A percentile compares a stretch with the other conserved stretches of the same genome.
phyloP scores from a whole-genome alignment of 2,329 filamentous ascomycete species.

The Calonectria pauciramosa region DNA sequence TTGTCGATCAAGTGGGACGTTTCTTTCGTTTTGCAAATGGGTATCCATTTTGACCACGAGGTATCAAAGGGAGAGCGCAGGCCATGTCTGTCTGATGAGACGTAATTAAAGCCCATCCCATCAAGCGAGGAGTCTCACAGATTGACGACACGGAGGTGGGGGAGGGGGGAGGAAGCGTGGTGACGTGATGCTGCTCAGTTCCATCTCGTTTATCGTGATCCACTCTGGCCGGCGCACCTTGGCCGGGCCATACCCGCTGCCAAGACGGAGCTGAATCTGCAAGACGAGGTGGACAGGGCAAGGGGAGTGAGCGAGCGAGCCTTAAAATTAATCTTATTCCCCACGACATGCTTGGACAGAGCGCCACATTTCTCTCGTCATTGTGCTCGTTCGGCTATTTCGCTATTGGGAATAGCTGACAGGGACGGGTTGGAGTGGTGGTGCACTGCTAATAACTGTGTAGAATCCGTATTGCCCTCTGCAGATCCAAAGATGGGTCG shows the following conservation, averaged over 20 bases:
- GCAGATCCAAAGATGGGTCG: constrained; percentile 35
- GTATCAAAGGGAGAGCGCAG: background rate
- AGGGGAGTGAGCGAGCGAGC: background rate
- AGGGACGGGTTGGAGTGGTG: too few relatives aligned
- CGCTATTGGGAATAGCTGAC: background rate
- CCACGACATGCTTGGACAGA: background rate
- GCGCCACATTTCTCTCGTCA: background rate
- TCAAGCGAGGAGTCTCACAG: background rate
- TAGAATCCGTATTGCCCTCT: background rate
- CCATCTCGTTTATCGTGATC: constrained; percentile 14
- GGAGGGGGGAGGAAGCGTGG: too few relatives aligned
- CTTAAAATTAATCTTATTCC: constrained; percentile 20
- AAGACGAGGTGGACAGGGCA: constrained; percentile 8
- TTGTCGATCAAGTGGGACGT: background rate
- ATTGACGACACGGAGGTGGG: background rate
- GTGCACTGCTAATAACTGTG: background rate
- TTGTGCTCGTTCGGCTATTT: background rate
- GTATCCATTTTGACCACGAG: background rate
- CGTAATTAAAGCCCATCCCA: background rate
- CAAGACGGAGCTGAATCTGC: constrained; percentile 19
- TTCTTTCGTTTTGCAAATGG: background rate
- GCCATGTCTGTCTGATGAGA: background rate
- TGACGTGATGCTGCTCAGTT: background rate
- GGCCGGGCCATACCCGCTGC: background rate
- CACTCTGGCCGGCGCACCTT: constrained; percentile 1